A percentile compares a stretch with the other conserved stretches of the same genome.
phyloP scores from a whole-genome alignment of 2,329 filamentous ascomycete genomes.

The Trichoderma sp. region DNA sequence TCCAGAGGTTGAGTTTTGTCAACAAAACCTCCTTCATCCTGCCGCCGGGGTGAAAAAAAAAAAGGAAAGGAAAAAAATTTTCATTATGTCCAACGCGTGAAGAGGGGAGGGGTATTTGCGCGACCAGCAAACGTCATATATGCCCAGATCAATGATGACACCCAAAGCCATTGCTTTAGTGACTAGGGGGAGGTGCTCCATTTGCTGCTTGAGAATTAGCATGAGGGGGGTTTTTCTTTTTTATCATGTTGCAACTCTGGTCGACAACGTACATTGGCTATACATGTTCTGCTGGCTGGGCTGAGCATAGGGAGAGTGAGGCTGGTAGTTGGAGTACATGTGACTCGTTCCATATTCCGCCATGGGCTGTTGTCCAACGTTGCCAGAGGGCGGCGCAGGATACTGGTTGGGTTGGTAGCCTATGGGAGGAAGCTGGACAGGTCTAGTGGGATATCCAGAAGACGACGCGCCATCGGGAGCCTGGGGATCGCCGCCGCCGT shows the following conservation, averaged over 20 bases:
- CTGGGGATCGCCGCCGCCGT: constrained; percentile 47
- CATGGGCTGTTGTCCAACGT: constrained; percentile 50
- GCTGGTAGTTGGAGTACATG: constrained; percentile 57
- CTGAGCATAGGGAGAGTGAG: constrained; percentile 57
- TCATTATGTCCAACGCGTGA: constrained; percentile 12
- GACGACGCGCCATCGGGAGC: constrained; percentile 40
- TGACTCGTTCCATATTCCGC: constrained; percentile 54
- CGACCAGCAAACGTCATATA: not conserved
- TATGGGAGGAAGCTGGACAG: constrained; percentile 69
- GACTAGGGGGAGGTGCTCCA: constrained; percentile 35
- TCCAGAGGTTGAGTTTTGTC: constrained; percentile 16
- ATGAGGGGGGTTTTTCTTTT: not conserved
- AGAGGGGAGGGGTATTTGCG: constrained; percentile 2
- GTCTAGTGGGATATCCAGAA: constrained; percentile 55
- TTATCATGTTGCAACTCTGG: not conserved
- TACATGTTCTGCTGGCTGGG: constrained; percentile 58
- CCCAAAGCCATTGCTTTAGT: constrained; percentile 23
- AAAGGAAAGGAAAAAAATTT: not conserved
- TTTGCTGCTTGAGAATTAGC: constrained; percentile 29
- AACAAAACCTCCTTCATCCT: not conserved
- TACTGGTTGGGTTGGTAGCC: constrained; percentile 69
- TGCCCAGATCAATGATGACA: not conserved
- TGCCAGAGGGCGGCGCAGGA: constrained; percentile 56
- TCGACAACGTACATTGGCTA: constrained; percentile 51
- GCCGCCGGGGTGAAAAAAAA: not conserved